Base-by-base conservation (phyloP, 2,329 filamentous ascomycete species). In the Pseudogymnoascus sp. region DNA sequence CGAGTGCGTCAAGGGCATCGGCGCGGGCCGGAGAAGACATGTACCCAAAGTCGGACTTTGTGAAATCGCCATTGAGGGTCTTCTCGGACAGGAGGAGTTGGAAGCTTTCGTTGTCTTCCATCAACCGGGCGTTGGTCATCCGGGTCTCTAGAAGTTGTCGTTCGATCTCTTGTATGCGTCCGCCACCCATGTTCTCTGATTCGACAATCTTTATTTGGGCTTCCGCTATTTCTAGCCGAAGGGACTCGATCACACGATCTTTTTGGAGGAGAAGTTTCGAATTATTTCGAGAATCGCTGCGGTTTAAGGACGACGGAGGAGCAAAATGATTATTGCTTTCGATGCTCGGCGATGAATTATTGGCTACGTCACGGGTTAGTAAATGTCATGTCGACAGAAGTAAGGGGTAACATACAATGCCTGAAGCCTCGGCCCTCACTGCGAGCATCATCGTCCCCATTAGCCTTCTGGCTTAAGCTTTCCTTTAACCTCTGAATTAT, bases 61-160 rank as follows among this genome's bases (percentile, higher is more conserved):
- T 83, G 73, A 97, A 93, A 73, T 97, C 93, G 31, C 95, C 95
- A 73, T 96, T 96, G 64, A 99, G 83, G 1, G 95, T 97, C 81
- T 92, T 93, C 76, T 97, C 93, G 72, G 92, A 91, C 23, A 99
- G 85, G 16, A 99, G 85, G 39, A 97, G 83, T 76, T 97, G 93
- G 77, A 96, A 99, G 77, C 92, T 96, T 77, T 99, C 95, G 72
- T 97, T 97, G 76, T 99, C 95, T 77, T 99, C 95, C 90, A 97
- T 95, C 67, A 99, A 80, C 54, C 93, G 86, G 64, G 95, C 95
- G 73, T 97, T 99, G 69, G 92, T 89, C 89, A 97, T 95, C 71
- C 93, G 91, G 40, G 91, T 88, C 73, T 97, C 93, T 77, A 97
- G 86, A 62, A 97, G 83, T 68, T 90, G 85, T 70, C 89, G 88